Conservation (phyloP, 768 basidiomycete genomes). For the Lepiota venenata region DNA sequence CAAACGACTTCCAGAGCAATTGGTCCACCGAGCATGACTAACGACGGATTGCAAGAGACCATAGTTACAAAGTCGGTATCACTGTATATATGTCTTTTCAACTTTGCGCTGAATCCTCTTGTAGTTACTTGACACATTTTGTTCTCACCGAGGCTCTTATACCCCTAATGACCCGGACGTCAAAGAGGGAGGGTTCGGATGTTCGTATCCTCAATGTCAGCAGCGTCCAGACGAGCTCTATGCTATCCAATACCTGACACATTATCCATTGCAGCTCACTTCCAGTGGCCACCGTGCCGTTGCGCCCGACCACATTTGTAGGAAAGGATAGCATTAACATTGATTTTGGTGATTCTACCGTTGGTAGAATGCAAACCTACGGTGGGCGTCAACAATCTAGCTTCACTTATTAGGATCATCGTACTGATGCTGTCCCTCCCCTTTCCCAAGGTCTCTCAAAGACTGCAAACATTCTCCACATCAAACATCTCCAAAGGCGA, state of each 20-base stretch:
- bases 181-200: constrained; percentile 43
- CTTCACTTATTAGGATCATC: background rate
- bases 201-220: constrained; percentile 60
- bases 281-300: constrained; percentile 25
- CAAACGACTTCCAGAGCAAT: background rate
- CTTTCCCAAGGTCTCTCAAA: constrained; percentile 43
- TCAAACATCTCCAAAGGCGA: constrained; percentile 44
- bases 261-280: constrained; percentile 23
- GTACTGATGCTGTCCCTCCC: constrained; percentile 3
- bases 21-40: constrained; percentile 13
- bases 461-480: constrained; percentile 47
- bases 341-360: constrained; percentile 23
- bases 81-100: background rate
- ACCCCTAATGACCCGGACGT: constrained; percentile 49
- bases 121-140: constrained; percentile 51
- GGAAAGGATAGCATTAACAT: constrained; percentile 34
- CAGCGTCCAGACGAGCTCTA: background rate
- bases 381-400: background rate
- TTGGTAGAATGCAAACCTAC: constrained; percentile 15
- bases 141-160: constrained; percentile 52
- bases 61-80: constrained; percentile 6
- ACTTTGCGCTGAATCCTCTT: background rate
- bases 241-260: background rate
- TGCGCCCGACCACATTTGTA: constrained; percentile 21
- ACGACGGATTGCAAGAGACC: constrained; percentile 15